Conservation (phyloP, 2,329 filamentous ascomycete genomes). For the Lasiodiplodia theobromae region DNA sequence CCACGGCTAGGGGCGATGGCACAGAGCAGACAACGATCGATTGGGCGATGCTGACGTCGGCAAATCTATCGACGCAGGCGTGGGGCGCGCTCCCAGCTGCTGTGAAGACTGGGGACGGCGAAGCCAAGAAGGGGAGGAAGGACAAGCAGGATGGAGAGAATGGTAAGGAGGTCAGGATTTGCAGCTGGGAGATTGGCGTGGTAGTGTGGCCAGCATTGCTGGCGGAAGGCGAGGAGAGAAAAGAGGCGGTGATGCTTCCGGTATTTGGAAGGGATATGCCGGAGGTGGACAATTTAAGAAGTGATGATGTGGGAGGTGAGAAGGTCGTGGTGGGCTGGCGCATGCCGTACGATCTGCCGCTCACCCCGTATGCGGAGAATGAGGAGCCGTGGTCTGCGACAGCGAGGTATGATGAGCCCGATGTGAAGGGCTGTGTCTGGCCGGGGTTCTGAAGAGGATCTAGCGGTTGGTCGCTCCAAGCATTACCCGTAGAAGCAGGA, state of each 20-base stretch:
- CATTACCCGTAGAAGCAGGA: no score
- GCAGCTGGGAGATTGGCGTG: conserved; percentile 85
- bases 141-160: neutral
- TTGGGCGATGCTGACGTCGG: conserved; percentile 88
- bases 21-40: conserved; percentile 63
- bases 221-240: conserved; percentile 32
- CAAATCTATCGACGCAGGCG: conserved; percentile 88
- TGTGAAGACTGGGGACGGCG: neutral
- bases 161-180: conserved; percentile 62
- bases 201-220: conserved; percentile 76
- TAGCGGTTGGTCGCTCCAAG: no score
- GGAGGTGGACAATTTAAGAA: conserved; percentile 30
- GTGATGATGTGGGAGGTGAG: conserved; percentile 29
- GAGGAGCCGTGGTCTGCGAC: conserved; percentile 80
- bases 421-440: conserved; percentile 11
- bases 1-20: conserved; percentile 33
- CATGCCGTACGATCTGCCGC: conserved; percentile 82
- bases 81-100: conserved; percentile 73
- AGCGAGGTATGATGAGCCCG: conserved; percentile 2
- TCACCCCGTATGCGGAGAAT: conserved; percentile 67
- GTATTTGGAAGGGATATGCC: conserved; percentile 70
- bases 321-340: conserved; percentile 68
- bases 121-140: neutral
- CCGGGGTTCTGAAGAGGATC: neutral
- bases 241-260: conserved; percentile 66